phyloP scores from a whole-genome alignment of 148 eudicot genomes.

The Euryodendron excelsum region DNA sequence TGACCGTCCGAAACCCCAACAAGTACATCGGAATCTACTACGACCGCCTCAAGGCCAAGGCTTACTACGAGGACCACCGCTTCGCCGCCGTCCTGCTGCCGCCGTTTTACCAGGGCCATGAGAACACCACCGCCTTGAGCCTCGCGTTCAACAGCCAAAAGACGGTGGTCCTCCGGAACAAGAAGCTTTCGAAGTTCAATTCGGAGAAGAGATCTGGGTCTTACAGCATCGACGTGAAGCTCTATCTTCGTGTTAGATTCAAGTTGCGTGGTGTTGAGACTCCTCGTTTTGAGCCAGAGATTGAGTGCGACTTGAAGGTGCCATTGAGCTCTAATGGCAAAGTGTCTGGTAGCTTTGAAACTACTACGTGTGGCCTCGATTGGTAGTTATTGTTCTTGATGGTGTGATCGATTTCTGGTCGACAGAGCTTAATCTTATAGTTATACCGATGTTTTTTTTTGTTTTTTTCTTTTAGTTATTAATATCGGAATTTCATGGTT shows the following conservation, averaged over 20 bases:
- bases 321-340: conserved; percentile 43
- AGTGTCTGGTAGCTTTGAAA: conserved; percentile 33
- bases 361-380: conserved; percentile 38
- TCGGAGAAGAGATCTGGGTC: conserved; percentile 36
- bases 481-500: too few species aligned
- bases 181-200: conserved; percentile 24
- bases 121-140: conserved; percentile 42
- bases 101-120: conserved; percentile 56
- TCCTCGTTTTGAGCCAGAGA: conserved; percentile 38
- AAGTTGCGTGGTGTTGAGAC: conserved; percentile 51
- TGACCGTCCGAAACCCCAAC: conserved; percentile 74
- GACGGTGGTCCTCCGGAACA: conserved; percentile 28
- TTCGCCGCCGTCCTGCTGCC: conserved; percentile 17
- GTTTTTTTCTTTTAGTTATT: too few species aligned
- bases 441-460: too few species aligned
- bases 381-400: too few species aligned
- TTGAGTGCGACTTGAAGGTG: conserved; percentile 61
- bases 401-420: too few species aligned
- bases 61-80: conserved; percentile 43
- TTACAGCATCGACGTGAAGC: conserved; percentile 48
- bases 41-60: conserved; percentile 54
- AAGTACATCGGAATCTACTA: conserved; percentile 64
- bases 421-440: too few species aligned
- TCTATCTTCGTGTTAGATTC: conserved; percentile 44
- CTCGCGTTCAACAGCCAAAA: conserved; percentile 41